These are phyloP conservation scores for Alectoria sarmentosa DNA, from an alignment of 495 filamentous ascomycete genomes.

Conservation along the genomic window DNA sequence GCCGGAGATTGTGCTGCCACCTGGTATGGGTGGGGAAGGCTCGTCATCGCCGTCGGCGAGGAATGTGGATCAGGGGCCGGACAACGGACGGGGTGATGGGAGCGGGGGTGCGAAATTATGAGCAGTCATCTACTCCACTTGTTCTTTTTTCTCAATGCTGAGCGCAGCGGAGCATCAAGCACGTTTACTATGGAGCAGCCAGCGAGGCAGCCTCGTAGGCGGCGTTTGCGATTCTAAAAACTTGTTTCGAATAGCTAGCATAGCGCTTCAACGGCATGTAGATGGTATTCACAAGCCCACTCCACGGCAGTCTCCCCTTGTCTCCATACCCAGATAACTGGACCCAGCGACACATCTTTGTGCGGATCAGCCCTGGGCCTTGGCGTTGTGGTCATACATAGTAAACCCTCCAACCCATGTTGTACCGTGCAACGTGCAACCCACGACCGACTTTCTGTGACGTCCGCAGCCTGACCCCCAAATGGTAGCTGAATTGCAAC, in stretches of 20 bases:
- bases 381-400: neutral
- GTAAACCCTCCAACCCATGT: too few species aligned
- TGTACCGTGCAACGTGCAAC: too few species aligned
- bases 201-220: neutral
- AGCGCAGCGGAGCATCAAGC: neutral
- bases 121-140: neutral
- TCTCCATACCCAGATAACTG: neutral
- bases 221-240: neutral
- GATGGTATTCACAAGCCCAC: neutral
- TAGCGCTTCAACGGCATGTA: neutral
- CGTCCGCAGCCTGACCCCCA: neutral
- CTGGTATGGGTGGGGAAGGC: slow-evolving; percentile 15
- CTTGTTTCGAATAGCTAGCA: neutral
- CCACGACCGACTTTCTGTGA: neutral
- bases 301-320: neutral
- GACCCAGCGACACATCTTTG: too few species aligned
- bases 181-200: neutral
- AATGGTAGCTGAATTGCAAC: neutral
- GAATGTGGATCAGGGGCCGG: neutral
- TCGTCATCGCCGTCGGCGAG: neutral
- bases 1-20: slow-evolving; percentile 23
- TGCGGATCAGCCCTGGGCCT: neutral
- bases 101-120: neutral
- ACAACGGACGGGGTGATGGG: slow-evolving; percentile 4
- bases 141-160: neutral